These are phyloP conservation scores for Yamadazyma atlantica DNA, from an alignment of 1,139 yeast genomes.

Conservation along the genomic window DNA sequence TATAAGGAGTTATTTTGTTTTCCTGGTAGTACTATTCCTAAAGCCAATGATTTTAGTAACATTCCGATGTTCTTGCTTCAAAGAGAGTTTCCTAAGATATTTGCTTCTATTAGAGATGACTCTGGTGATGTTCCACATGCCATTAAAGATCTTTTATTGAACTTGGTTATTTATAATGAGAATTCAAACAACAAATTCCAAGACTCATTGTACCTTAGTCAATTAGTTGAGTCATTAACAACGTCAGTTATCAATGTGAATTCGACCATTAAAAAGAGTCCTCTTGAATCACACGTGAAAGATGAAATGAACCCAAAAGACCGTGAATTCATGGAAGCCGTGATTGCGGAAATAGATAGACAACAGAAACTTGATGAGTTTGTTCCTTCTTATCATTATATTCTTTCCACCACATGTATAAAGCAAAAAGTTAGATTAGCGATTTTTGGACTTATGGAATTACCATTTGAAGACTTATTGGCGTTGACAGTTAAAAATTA, in stretches of 20 bases:
- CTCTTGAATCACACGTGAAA: constrained; percentile 11
- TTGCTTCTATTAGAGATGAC: constrained; percentile 60
- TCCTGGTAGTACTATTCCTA: constrained; percentile 62
- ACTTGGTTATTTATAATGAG: constrained; percentile 79
- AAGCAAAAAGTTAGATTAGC: constrained; percentile 62
- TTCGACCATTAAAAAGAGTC: constrained; percentile 9
- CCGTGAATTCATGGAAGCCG: constrained; percentile 26
- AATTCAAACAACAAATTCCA: constrained; percentile 76
- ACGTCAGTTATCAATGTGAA: constrained; percentile 27
- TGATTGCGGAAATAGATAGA: constrained; percentile 57
- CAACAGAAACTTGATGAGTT: constrained; percentile 81
- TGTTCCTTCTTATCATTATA: constrained; percentile 72
- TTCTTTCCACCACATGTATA: constrained; percentile 58
- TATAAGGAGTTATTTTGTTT: constrained; percentile 75
- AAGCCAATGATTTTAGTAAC: constrained; percentile 77
- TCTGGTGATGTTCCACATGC: constrained; percentile 67
- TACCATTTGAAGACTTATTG: constrained; percentile 52
- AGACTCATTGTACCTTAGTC: constrained; percentile 68
- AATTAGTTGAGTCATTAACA: constrained; percentile 58
- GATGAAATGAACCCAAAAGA: constrained; percentile 16
- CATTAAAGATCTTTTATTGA: constrained; percentile 63
- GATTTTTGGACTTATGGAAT: constrained; percentile 51
- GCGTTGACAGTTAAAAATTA: constrained; percentile 52
- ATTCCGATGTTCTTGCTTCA: constrained; percentile 67
- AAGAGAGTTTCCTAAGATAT: constrained; percentile 62